Conservation (phyloP, 768 basidiomycete species). For the Inosperma sp. region DNA sequence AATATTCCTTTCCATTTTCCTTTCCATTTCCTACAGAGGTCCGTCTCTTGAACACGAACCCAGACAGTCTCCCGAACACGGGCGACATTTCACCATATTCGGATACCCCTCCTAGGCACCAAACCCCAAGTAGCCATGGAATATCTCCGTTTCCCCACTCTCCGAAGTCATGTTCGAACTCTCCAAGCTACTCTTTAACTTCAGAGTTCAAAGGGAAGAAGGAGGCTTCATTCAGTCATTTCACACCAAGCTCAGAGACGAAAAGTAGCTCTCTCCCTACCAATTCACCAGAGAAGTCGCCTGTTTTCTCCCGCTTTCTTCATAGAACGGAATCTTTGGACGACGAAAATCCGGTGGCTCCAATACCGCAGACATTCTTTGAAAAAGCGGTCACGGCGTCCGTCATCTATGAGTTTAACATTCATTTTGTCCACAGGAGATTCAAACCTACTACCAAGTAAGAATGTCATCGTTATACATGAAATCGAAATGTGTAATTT, state of each 20-base stretch:
- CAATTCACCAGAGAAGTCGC: neutral
- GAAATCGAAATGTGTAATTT: neutral
- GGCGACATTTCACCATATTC: neutral
- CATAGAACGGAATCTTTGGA: neutral
- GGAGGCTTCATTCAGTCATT: too few relatives aligned
- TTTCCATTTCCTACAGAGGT: slow-evolving; percentile 25
- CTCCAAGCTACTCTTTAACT: too few relatives aligned
- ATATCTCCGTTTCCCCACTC: too few relatives aligned
- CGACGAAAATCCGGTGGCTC: neutral
- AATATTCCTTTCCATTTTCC: slow-evolving; percentile 30
- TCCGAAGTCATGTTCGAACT: too few relatives aligned
- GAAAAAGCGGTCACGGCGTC: slow-evolving; percentile 25
- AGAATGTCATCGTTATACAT: neutral
- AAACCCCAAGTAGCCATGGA: too few relatives aligned
- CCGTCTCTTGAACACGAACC: slow-evolving; percentile 15
- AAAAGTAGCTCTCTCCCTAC: too few relatives aligned
- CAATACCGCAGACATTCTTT: slow-evolving; percentile 17
- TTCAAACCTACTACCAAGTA: slow-evolving; percentile 30
- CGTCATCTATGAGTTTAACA: slow-evolving; percentile 29
- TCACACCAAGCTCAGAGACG: too few relatives aligned
- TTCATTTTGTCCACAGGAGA: slow-evolving; percentile 27
- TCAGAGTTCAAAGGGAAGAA: too few relatives aligned
- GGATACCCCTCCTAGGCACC: neutral
- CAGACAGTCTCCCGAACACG: neutral
- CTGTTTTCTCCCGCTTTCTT: neutral